phyloP scores from a whole-genome alignment of 208 protist species.

The Leptomonas pyrrhocoris region DNA sequence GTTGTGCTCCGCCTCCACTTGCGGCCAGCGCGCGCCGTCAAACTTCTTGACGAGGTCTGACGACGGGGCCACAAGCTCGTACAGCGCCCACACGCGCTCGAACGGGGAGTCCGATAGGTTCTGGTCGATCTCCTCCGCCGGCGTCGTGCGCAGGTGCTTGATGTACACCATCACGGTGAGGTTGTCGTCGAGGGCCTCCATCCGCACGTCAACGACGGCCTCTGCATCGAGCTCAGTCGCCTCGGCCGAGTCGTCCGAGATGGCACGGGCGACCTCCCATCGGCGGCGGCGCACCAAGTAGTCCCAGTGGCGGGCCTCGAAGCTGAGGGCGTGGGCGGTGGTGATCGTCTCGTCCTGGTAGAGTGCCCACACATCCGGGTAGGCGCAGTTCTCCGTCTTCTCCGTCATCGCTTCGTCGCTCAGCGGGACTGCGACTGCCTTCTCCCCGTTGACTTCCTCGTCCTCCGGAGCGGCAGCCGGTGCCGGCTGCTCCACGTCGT shows the following conservation, averaged over 20 bases:
- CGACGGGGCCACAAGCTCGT: constrained; percentile 41
- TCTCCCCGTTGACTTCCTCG: constrained; percentile 1
- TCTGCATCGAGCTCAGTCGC: constrained; percentile 36
- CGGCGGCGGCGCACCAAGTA: constrained; percentile 46
- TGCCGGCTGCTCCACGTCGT: constrained; percentile 24
- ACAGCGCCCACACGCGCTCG: constrained; percentile 47
- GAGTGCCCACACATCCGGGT: constrained; percentile 45
- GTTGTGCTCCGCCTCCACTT: constrained; percentile 27
- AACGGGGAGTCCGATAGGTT: constrained; percentile 42
- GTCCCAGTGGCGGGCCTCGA: constrained; percentile 46
- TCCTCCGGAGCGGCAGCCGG: constrained; percentile 15
- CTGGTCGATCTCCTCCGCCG: constrained; percentile 37
- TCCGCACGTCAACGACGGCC: constrained; percentile 30
- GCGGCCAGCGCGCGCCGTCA: constrained; percentile 34
- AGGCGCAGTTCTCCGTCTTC: constrained; percentile 36
- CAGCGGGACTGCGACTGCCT: not conserved
- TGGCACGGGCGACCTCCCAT: constrained; percentile 44
- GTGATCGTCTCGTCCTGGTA: constrained; percentile 40
- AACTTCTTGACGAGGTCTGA: constrained; percentile 32
- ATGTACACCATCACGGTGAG: constrained; percentile 32
- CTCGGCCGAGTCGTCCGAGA: constrained; percentile 43
- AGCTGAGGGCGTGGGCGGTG: constrained; percentile 44
- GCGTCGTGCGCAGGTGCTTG: constrained; percentile 32
- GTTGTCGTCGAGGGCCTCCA: constrained; percentile 21
- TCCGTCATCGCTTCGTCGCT: constrained; percentile 10